Percentiles rank a stretch among this genome's conserved stretches.
These are phyloP conservation scores for Paxillus ammoniavirescens DNA, from an alignment of 768 basidiomycete genomes.

Conservation along the genomic window DNA sequence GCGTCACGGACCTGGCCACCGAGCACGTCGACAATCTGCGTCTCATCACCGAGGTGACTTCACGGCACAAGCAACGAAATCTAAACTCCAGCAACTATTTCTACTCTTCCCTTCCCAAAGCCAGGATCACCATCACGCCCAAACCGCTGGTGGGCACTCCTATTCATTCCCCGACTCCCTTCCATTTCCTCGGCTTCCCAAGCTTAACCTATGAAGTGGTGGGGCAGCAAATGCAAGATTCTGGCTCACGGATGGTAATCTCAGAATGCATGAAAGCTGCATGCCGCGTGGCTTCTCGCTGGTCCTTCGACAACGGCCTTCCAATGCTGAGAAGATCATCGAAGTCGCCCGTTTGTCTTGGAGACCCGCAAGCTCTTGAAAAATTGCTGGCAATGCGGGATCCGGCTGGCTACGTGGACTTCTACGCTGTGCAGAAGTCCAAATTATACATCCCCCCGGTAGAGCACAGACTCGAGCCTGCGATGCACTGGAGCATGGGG, in stretches of 20 bases:
- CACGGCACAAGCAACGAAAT: constrained; percentile 23
- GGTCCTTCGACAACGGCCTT: constrained; percentile 56
- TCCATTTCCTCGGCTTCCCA: constrained; percentile 50
- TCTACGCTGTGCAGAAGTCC: constrained; percentile 32
- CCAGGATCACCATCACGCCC: constrained; percentile 26
- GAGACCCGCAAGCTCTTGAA: constrained; percentile 35
- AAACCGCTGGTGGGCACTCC: constrained; percentile 34
- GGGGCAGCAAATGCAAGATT: constrained; percentile 18
- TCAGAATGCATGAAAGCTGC: constrained; percentile 84
- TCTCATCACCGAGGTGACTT: constrained; percentile 29
- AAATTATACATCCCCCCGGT: constrained; percentile 36
- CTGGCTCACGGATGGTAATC: constrained; percentile 57
- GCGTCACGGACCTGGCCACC: constrained; percentile 4
- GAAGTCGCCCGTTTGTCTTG: constrained; percentile 29
- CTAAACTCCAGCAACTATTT: constrained; percentile 22
- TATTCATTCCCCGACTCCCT: constrained; percentile 25
- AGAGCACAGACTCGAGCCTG: constrained; percentile 51
- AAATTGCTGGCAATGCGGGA: constrained; percentile 51
- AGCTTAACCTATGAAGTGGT: constrained; percentile 45
- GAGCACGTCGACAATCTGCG: constrained; percentile 29
- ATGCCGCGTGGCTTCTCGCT: constrained; percentile 70
- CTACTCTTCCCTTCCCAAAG: constrained; percentile 22
- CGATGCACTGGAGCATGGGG: constrained; percentile 67
- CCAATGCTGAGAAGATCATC: constrained; percentile 62
- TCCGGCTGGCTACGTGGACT: constrained; percentile 42